These are phyloP conservation scores for Phycomyces blakesleeanus DNA, from an alignment of 192 early-diverging fungal genomes.

Conservation along the genomic window DNA sequence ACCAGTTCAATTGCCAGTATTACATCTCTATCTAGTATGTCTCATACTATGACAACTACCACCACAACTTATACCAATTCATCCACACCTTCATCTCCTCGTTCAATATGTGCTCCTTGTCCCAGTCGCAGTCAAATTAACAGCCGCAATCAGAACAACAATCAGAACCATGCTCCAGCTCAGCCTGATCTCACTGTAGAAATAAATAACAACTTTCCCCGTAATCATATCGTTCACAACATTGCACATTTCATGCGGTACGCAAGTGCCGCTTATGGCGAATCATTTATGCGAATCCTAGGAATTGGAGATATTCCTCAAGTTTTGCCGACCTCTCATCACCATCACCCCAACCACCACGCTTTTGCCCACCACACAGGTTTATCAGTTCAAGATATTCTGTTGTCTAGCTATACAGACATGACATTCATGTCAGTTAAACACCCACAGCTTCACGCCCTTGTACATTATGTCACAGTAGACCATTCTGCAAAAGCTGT, in stretches of 20 bases:
- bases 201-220: constrained; percentile 39
- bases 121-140: background rate
- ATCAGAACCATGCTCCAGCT: constrained; percentile 7
- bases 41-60: constrained; percentile 26
- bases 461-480: constrained; percentile 78
- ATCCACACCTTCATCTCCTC: background rate
- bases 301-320: constrained; percentile 53
- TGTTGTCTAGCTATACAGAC: constrained; percentile 64
- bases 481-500: constrained; percentile 77
- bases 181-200: constrained; percentile 23
- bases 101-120: background rate
- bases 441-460: constrained; percentile 61
- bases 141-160: background rate
- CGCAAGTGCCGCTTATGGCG: constrained; percentile 68
- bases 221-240: constrained; percentile 57
- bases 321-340: constrained; percentile 29
- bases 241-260: constrained; percentile 67
- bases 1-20: constrained; percentile 33
- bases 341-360: constrained; percentile 31
- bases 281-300: constrained; percentile 69
- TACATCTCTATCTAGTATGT: constrained; percentile 30
- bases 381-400: constrained; percentile 66
- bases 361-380: constrained; percentile 77
- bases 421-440: constrained; percentile 32
- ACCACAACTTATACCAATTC: constrained; percentile 6